Conservation (phyloP, 192 early-diverging fungal species). For the Coemansia sp. region DNA sequence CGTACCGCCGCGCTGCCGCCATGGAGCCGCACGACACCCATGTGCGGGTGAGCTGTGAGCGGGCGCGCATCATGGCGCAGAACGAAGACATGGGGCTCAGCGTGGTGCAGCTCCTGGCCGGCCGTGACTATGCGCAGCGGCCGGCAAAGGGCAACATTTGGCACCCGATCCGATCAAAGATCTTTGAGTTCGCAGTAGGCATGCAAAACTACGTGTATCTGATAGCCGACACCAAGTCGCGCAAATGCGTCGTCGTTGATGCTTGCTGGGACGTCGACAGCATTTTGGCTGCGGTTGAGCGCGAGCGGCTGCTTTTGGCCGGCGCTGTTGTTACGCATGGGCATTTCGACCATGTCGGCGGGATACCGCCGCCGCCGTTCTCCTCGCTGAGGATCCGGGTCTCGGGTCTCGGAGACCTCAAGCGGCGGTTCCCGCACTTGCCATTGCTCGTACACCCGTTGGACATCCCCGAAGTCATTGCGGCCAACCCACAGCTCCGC, state of each 20-base stretch:
- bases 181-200: conserved; percentile 74
- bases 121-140: conserved; percentile 67
- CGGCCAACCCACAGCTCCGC: conserved; percentile 66
- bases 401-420: conserved; percentile 70
- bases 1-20: conserved; percentile 45
- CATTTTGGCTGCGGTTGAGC: conserved; percentile 62
- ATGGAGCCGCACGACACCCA: conserved; percentile 56
- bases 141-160: conserved; percentile 32
- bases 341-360: conserved; percentile 88
- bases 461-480: conserved; percentile 70
- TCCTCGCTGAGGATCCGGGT: conserved; percentile 78
- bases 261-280: conserved; percentile 95
- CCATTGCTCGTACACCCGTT: conserved; percentile 71
- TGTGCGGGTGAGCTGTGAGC: conserved; percentile 54
- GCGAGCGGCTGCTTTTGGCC: conserved; percentile 65
- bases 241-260: conserved; percentile 81
- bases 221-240: conserved; percentile 65
- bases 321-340: conserved; percentile 78
- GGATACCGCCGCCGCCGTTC: conserved; percentile 84
- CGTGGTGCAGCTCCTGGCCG: conserved; percentile 69
- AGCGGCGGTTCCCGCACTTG: conserved; percentile 73
- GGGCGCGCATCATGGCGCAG: conserved; percentile 57
- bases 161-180: conserved; percentile 71
- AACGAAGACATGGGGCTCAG: conserved; percentile 60
- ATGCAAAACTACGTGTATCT: conserved; percentile 90